Base-by-base conservation (phyloP, 1,139 yeast species). In the Sugiyamaella neomexicana region DNA sequence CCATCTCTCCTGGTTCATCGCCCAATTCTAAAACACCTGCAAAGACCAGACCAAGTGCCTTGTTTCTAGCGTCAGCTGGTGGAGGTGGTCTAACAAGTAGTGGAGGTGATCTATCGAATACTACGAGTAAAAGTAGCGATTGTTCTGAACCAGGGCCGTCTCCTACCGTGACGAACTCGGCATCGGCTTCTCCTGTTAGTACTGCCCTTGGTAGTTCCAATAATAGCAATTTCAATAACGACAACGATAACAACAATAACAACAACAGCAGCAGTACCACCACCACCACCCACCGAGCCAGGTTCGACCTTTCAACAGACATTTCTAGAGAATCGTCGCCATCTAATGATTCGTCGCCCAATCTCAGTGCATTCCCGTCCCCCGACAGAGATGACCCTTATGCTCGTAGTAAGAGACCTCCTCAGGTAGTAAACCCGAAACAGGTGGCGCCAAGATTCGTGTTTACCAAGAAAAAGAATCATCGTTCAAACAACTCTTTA, bases 391-490 rank as follows among this genome's bases (percentile, higher is more conserved):
- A 66, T 23, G 73, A 69, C 52, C 73, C 73, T 2, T 71, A 71
- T 55, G 63, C 73, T 6, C 63, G 73, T 36, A 65, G 61, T 46
- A 56, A 62, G 34, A 60, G 73, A 12, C 65, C 68, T 1, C 71
- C 71, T 12, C 69, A 60, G 37, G 58, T 57, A 6, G 61, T 60
- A 15, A 62, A 64, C 38, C 58, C 62, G n/a, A 60, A 60, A 7
- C 69, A 70, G 23, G 68, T 71, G 36, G 69, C 72, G 4, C 71
- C 74, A 7, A 62, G 74, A 44, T 71, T 71, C 50, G 70, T 68
- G 43, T 72, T 72, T 55, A 62, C 65, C 39, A 66, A 63, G 50
- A 59, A 58, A 46, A 55, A 50, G 36, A 42, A 40, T n/a, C 51
- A 45, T 31, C 48, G 20, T 12, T 47, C 39, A 15, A 54, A 46